A percentile compares a stretch with the other conserved stretches of the same genome.
phyloP scores from a whole-genome alignment of 805 yeast genomes.

The Blastobotrys peoriensis region DNA sequence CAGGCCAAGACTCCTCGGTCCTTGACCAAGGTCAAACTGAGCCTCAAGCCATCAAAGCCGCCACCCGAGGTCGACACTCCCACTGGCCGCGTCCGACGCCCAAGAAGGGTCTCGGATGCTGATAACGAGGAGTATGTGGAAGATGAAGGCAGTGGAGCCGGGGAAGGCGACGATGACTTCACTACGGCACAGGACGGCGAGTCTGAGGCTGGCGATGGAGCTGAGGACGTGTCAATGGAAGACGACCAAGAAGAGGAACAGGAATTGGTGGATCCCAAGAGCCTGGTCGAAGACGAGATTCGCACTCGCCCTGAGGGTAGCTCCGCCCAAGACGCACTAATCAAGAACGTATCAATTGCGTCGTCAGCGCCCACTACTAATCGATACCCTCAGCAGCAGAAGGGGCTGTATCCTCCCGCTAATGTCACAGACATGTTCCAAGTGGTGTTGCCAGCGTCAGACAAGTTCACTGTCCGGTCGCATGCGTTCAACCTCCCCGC shows the following conservation, averaged over 20 bases:
- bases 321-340: constrained; percentile 22
- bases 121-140: constrained; percentile 1
- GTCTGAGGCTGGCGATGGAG: constrained; percentile 7
- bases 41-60: neutral
- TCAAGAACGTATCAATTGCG: constrained; percentile 29
- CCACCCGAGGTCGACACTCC: neutral
- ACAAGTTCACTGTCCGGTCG: constrained; percentile 32
- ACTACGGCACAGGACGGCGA: constrained; percentile 1
- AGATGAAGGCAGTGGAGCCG: neutral
- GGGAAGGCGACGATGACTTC: constrained; percentile 2
- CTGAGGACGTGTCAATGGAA: constrained; percentile 2
- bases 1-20: constrained; percentile 9
- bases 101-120: constrained; percentile 3
- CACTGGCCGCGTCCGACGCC: neutral
- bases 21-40: constrained; percentile 2
- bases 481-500: constrained; percentile 44
- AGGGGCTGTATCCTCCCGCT: constrained; percentile 19
- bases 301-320: constrained; percentile 17
- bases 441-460: constrained; percentile 32
- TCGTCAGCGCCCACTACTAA: constrained; percentile 31
- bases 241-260: constrained; percentile 9
- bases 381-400: constrained; percentile 26
- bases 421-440: constrained; percentile 33
- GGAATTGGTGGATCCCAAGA: constrained; percentile 9
- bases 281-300: constrained; percentile 16